phyloP scores from a whole-genome alignment of 169 alveolate species.

The Plasmodium sp. region DNA sequence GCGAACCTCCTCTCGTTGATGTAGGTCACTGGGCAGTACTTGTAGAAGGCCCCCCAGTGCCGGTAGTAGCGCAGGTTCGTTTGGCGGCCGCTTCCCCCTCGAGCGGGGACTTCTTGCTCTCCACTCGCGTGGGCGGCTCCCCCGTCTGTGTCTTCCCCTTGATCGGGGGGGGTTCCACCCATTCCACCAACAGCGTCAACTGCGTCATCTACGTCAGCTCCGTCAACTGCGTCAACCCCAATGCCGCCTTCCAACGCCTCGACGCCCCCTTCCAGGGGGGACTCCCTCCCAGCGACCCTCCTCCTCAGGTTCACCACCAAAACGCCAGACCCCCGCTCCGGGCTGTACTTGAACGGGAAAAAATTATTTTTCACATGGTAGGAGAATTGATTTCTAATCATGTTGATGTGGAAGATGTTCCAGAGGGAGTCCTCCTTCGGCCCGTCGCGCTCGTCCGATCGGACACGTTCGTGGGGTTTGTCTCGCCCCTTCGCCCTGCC shows the following conservation, averaged over 20 bases:
- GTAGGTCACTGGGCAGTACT: slow-evolving; percentile 62
- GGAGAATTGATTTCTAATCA: slow-evolving; percentile 48
- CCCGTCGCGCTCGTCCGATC: too few species aligned
- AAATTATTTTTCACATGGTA: slow-evolving; percentile 63
- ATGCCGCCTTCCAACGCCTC: neutral
- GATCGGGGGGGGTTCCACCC: neutral
- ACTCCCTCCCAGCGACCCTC: neutral
- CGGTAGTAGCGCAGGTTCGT: slow-evolving; percentile 15
- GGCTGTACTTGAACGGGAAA: slow-evolving; percentile 22
- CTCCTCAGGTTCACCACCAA: slow-evolving; percentile 13
- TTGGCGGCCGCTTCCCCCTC: neutral
- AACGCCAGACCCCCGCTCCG: neutral
- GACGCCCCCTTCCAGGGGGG: neutral
- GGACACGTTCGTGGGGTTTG: too few species aligned
- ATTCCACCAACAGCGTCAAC: neutral
- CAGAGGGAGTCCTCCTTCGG: neutral
- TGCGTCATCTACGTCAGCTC: too few species aligned
- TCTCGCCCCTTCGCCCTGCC: too few species aligned
- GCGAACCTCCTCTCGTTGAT: slow-evolving; percentile 35
- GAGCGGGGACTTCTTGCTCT: neutral
- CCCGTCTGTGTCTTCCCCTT: neutral
- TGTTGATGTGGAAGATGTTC: slow-evolving; percentile 33
- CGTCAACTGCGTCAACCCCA: neutral
- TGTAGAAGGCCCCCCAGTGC: slow-evolving; percentile 29
- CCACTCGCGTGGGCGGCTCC: neutral